Conservation (phyloP, 1,139 yeast species). For the Debaryomycetaceae sp. region DNA sequence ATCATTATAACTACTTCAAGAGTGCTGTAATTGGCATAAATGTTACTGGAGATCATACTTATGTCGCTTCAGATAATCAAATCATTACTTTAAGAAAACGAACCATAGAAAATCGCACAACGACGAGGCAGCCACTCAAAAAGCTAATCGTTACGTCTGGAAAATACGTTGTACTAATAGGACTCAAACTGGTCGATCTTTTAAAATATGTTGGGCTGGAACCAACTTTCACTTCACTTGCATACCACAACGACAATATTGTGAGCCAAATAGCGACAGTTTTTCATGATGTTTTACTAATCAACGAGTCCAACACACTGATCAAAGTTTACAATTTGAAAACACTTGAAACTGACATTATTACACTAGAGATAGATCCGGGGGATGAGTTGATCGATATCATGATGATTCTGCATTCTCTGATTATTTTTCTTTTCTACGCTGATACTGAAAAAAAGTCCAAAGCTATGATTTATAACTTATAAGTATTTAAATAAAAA, state of each 20-base stretch:
- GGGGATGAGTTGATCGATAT: constrained; percentile 2
- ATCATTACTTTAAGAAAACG: background rate
- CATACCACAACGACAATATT: constrained; percentile 8
- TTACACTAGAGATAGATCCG: background rate
- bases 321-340: constrained; percentile 3
- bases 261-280: constrained; percentile 5
- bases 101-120: background rate
- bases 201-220: constrained; percentile 1
- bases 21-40: background rate
- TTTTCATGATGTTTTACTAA: constrained; percentile 4
- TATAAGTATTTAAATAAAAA: background rate
- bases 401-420: background rate
- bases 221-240: background rate
- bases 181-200: constrained; percentile 4
- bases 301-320: constrained; percentile 7
- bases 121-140: background rate
- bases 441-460: background rate
- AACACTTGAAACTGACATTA: background rate
- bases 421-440: constrained; percentile 1
- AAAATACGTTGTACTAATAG: constrained; percentile 3
- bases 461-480: constrained; percentile 2
- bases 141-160: constrained; percentile 1
- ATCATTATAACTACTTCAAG: background rate
- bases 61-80: background rate
- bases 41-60: background rate